Conservation (phyloP, 2,329 filamentous ascomycete genomes). For the Aschersonia sp. region DNA sequence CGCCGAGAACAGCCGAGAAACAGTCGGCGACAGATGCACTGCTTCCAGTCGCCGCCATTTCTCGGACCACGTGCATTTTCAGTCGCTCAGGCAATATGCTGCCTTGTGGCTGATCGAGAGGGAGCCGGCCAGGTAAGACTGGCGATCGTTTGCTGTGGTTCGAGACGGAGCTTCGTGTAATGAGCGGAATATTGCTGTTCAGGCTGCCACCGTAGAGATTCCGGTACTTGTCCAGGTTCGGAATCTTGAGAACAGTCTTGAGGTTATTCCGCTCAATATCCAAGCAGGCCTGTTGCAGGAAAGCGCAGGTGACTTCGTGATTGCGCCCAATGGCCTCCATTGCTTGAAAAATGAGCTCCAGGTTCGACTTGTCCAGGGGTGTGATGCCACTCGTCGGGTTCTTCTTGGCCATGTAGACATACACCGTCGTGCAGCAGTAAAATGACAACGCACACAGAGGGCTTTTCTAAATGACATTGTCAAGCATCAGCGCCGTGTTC, state of each 20-base stretch:
- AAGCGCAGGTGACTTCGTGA: constrained; percentile 66
- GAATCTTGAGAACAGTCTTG: constrained; percentile 18
- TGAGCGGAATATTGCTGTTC: constrained; percentile 28
- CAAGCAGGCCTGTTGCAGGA: constrained; percentile 71
- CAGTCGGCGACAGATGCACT: constrained; percentile 8
- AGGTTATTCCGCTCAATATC: constrained; percentile 51
- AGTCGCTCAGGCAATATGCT: constrained; percentile 1
- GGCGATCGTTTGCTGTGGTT: constrained; percentile 23
- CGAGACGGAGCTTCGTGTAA: constrained; percentile 29
- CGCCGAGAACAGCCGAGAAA: constrained; percentile 18
- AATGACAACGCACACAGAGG: constrained; percentile 52
- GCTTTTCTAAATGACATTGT: constrained; percentile 13
- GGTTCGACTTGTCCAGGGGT: constrained; percentile 26
- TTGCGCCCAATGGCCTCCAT: constrained; percentile 63
- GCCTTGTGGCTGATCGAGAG: constrained; percentile 15
- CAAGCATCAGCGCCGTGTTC: not conserved
- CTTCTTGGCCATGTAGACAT: constrained; percentile 62
- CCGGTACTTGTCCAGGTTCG: constrained; percentile 18
- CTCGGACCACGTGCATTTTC: not conserved
- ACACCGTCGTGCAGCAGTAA: constrained; percentile 74
- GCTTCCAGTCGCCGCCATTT: not conserved
- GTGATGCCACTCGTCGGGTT: constrained; percentile 44
- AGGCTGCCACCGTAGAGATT: constrained; percentile 11
- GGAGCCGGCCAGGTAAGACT: constrained; percentile 29
- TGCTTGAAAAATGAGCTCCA: constrained; percentile 64